Evolutionary conservation across 805 yeast genomes (phyloP), one percentile per base, ranked within the genome.

Genomic region (Zygoascus tannicola): DNA sequence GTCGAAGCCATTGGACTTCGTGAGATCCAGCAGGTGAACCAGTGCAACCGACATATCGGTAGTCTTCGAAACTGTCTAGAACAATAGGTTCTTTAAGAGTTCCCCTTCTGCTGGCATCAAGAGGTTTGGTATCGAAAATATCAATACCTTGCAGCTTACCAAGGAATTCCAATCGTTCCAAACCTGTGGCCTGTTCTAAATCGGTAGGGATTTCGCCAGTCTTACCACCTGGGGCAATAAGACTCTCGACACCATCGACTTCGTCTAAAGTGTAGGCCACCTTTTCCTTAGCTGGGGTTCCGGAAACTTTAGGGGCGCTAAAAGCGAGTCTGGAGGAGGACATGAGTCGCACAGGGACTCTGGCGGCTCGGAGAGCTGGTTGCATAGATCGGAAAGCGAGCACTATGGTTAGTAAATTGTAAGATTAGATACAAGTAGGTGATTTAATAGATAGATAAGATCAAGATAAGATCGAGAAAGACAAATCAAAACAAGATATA

Each of bases 111-210:
- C 86, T 81, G 53, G 87, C 68, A 52, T 85, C 85, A 62, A 92
- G 78, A 56, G 94, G 92, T 65, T 81, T 82, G 61, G 78, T 73
- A 74, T 92, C 97, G 63, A 65, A 67, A 51, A 92, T 75, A 59
- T 92, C 97, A 55, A 90, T 76, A 76, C 98, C 98, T 68, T 88
- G 95, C 64, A 85, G 71, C 69, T 86, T 84, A 71, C 94, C 97
- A 60, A 92, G 77, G 56, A 84, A 66, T 75, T 92, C 98, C 56
- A 88, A 75, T 79, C 98, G 87, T 70, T 85, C 97, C 62, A 90
- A 73, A 83, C 98, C 98, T 41, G 98, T 92, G 59, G 97, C 87
- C 73, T 90, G 97, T 60, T 92, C 96, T 55, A 85, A 64, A 67
- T 88, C 95, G 49, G 95, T 79, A 65, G 97, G 97, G 62, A 92